Conservation (phyloP, 306 rosid genomes). For the Rubus idaeus region DNA sequence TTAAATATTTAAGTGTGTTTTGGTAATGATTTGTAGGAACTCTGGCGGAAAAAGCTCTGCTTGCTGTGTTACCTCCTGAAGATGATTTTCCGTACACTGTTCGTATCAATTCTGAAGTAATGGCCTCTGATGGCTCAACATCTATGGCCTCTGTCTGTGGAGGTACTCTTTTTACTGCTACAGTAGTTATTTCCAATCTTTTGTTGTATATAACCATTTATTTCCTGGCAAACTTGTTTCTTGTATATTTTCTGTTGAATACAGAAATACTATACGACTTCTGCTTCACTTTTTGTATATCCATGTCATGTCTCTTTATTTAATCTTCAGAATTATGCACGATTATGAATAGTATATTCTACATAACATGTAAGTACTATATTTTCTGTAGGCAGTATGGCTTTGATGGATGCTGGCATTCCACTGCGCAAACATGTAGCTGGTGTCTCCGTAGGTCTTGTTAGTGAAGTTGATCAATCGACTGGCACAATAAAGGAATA, state of each 20-base stretch:
- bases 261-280: background rate
- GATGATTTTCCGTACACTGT: constrained; percentile 79
- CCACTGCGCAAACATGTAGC: constrained; percentile 88
- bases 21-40: constrained; percentile 57
- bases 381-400: constrained; percentile 73
- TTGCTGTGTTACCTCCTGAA: constrained; percentile 93
- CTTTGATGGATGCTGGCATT: constrained; percentile 97
- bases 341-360: background rate
- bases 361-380: constrained; percentile 19
- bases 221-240: constrained; percentile 7
- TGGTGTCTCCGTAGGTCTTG: constrained; percentile 94
- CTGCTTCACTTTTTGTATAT: background rate
- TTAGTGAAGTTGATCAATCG: constrained; percentile 74
- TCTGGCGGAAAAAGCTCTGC: constrained; percentile 96
- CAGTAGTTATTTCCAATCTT: constrained; percentile 3
- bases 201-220: constrained; percentile 15
- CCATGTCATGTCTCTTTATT: constrained; percentile 3
- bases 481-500: constrained; percentile 73
- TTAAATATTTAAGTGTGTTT: constrained; percentile 10
- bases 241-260: background rate
- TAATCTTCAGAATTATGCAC: background rate
- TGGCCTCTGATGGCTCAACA: constrained; percentile 98
- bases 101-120: constrained; percentile 89
- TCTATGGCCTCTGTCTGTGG: constrained; percentile 99
- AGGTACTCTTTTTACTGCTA: constrained; percentile 46